Conservation (phyloP, 768 basidiomycete species). For the Panaeolus cyanescens region DNA sequence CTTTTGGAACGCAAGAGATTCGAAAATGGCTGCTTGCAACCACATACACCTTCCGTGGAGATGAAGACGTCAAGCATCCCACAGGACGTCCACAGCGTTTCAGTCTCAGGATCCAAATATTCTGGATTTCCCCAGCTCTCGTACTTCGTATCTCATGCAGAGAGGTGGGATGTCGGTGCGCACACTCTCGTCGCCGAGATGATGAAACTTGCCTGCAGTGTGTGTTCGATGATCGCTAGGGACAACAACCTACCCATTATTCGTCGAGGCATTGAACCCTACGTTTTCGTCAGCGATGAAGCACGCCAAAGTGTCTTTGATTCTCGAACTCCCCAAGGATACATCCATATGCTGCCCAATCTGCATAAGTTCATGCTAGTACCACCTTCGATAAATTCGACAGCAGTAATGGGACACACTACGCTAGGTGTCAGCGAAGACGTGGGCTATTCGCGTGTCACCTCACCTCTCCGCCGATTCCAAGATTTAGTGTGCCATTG, state of each 20-base stretch:
- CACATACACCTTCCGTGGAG: not conserved
- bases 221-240: slow-evolving; percentile 70
- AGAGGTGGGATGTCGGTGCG: slow-evolving; percentile 38
- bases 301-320: slow-evolving; percentile 47
- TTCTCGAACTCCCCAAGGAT: slow-evolving; percentile 46
- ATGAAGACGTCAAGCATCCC: slow-evolving; percentile 20
- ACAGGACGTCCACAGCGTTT: slow-evolving; percentile 31
- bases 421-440: slow-evolving; percentile 65
- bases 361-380: slow-evolving; percentile 34
- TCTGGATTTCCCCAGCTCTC: slow-evolving; percentile 52
- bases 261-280: slow-evolving; percentile 50
- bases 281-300: slow-evolving; percentile 28
- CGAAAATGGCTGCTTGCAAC: slow-evolving; percentile 5
- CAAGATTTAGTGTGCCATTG: slow-evolving; percentile 84
- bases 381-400: slow-evolving; percentile 42
- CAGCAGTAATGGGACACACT: slow-evolving; percentile 66
- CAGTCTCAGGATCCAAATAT: slow-evolving; percentile 28
- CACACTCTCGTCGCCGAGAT: slow-evolving; percentile 69
- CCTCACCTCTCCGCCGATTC: slow-evolving; percentile 88
- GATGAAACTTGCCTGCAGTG: slow-evolving; percentile 80
- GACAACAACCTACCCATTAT: slow-evolving; percentile 64
- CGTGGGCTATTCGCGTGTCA: slow-evolving; percentile 82
- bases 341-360: slow-evolving; percentile 38
- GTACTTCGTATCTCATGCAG: slow-evolving; percentile 42
- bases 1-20: slow-evolving; percentile 13